Conservation (phyloP, 2,329 filamentous ascomycete genomes). For the Alternaria arbusti region DNA sequence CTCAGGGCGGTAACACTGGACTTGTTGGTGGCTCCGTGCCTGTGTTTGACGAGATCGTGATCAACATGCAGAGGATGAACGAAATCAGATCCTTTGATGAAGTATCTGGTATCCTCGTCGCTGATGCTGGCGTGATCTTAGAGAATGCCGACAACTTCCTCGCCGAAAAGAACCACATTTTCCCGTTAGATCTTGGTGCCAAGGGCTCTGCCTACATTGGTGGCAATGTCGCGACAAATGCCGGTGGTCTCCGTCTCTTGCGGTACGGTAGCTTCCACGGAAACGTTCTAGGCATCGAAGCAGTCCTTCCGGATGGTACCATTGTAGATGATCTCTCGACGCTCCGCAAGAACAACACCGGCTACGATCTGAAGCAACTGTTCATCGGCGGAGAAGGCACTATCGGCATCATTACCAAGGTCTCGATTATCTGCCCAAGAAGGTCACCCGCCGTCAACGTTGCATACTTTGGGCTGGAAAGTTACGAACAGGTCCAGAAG, state of each 20-base stretch:
- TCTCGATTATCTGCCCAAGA: slow-evolving; percentile 89
- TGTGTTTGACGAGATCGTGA: slow-evolving; percentile 97
- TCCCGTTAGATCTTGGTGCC: slow-evolving; percentile 94
- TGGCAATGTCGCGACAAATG: slow-evolving; percentile 95
- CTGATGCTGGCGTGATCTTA: slow-evolving; percentile 88
- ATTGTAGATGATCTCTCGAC: slow-evolving; percentile 87
- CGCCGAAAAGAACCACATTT: slow-evolving; percentile 83
- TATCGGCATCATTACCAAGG: slow-evolving; percentile 88
- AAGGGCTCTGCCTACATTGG: slow-evolving; percentile 98
- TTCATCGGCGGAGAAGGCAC: slow-evolving; percentile 97
- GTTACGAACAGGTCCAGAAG: slow-evolving; percentile 84
- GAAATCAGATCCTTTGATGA: slow-evolving; percentile 90
- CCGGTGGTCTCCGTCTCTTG: slow-evolving; percentile 85
- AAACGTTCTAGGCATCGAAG: slow-evolving; percentile 89
- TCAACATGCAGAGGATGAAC: slow-evolving; percentile 91
- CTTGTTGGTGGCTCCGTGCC: slow-evolving; percentile 94
- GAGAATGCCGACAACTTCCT: slow-evolving; percentile 88
- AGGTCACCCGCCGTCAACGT: slow-evolving; percentile 89
- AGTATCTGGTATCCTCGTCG: slow-evolving; percentile 87
- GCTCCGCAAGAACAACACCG: slow-evolving; percentile 97
- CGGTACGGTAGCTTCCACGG: slow-evolving; percentile 95
- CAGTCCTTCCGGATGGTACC: slow-evolving; percentile 90
- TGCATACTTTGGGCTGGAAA: slow-evolving; percentile 89
- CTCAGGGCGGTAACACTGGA: slow-evolving; percentile 96
- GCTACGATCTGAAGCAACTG: slow-evolving; percentile 95